These are phyloP conservation scores for Pharus latifolius DNA, from an alignment of 176 grass and related monocot species.

Conservation along the genomic window DNA sequence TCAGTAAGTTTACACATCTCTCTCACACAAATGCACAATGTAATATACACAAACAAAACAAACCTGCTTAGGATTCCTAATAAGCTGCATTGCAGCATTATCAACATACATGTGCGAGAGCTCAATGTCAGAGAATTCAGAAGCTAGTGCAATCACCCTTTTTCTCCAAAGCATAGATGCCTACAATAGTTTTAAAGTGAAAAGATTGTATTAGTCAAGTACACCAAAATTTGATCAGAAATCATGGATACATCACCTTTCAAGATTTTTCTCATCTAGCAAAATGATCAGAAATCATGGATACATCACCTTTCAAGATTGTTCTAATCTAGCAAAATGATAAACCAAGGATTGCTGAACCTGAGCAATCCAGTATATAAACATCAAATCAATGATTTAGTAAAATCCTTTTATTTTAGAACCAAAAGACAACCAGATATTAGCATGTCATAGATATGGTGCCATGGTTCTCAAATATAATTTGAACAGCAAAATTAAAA, in stretches of 20 bases:
- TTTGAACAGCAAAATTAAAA: background rate
- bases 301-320: background rate
- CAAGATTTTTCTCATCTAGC: background rate
- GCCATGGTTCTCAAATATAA: background rate
- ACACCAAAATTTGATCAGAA: background rate
- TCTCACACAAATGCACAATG: background rate
- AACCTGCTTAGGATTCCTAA: constrained; percentile 95
- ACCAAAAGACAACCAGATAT: background rate
- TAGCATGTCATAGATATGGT: background rate
- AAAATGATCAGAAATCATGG: background rate
- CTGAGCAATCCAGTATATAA: background rate
- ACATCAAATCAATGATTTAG: too few species aligned
- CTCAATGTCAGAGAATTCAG: constrained; percentile 65
- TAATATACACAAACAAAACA: background rate
- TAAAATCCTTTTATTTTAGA: background rate
- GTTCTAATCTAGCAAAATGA: background rate
- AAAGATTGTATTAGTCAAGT: background rate
- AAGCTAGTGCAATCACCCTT: constrained; percentile 53
- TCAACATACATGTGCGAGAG: constrained; percentile 97
- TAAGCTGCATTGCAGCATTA: constrained; percentile 95
- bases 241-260: background rate
- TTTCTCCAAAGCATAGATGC: constrained; percentile 96
- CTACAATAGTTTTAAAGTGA: constrained; percentile 21
- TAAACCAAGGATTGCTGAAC: background rate
- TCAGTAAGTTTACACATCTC: constrained; percentile 10